These are phyloP conservation scores for Sodiomyces alkalinus DNA, from an alignment of 2,329 filamentous ascomycete genomes.

Conservation along the genomic window DNA sequence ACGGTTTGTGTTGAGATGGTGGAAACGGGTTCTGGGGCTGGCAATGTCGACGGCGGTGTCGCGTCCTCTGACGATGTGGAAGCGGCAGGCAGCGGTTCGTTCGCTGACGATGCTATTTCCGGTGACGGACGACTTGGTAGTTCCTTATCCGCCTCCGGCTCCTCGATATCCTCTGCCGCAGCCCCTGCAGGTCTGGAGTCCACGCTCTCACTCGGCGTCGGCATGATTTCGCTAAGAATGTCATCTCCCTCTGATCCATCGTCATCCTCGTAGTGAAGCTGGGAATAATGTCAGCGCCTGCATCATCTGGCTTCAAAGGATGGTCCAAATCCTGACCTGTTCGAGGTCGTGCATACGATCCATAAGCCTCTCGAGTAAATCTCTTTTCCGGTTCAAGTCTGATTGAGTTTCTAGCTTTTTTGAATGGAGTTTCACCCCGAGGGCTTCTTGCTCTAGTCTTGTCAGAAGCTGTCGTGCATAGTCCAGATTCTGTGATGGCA, in stretches of 20 bases:
- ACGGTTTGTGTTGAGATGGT: slow-evolving; percentile 16
- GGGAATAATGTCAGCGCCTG: slow-evolving; percentile 22
- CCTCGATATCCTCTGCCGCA: slow-evolving; percentile 9
- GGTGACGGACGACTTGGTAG: slow-evolving; percentile 3
- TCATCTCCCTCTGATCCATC: slow-evolving; percentile 41
- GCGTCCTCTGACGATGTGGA: slow-evolving; percentile 8
- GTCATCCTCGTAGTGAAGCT: slow-evolving; percentile 21
- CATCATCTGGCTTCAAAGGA: too few species aligned
- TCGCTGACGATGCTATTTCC: not conserved
- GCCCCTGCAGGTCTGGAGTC: slow-evolving; percentile 17
- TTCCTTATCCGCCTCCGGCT: slow-evolving; percentile 6
- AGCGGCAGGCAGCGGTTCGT: not conserved
- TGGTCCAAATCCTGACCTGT: slow-evolving; percentile 35
- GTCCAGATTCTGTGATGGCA: slow-evolving; percentile 45
- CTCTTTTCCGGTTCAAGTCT: slow-evolving; percentile 49
- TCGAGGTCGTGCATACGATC: slow-evolving; percentile 54
- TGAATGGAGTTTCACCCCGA: slow-evolving; percentile 39
- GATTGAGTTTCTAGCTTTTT: slow-evolving; percentile 46
- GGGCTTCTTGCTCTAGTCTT: slow-evolving; percentile 53
- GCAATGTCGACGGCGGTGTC: too few species aligned
- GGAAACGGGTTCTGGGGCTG: not conserved
- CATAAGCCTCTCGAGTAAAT: slow-evolving; percentile 48
- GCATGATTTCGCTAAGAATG: slow-evolving; percentile 36
- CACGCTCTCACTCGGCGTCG: slow-evolving; percentile 37
- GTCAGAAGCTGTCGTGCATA: slow-evolving; percentile 55